Evolutionary conservation across 2,329 filamentous ascomycete species (phyloP).

Genomic region (Alternaria sp.): DNA sequence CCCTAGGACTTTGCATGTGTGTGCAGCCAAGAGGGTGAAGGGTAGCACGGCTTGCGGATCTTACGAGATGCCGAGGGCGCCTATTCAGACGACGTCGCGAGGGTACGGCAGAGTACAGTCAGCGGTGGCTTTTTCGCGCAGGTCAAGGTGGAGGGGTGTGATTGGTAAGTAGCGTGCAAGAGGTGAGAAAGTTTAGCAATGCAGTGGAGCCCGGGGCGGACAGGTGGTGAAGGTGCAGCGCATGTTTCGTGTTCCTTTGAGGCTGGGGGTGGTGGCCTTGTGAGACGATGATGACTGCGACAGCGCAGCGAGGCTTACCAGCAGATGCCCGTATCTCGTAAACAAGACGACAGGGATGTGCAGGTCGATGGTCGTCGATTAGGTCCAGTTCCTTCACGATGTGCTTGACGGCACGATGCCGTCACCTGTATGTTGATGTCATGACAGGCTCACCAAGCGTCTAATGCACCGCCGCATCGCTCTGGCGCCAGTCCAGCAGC

Average conservation of each 20-base stretch:
- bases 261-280: slow-evolving; percentile 14
- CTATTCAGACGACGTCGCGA: slow-evolving; percentile 22
- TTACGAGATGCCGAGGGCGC: slow-evolving; percentile 33
- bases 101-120: slow-evolving; percentile 13
- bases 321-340: slow-evolving; percentile 12
- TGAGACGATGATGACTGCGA: not conserved
- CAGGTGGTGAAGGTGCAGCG: not conserved
- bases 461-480: slow-evolving; percentile 29
- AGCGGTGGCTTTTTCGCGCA: slow-evolving; percentile 8
- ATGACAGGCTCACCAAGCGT: slow-evolving; percentile 18
- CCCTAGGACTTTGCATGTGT: too few relatives aligned
- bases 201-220: not conserved
- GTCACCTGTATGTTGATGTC: slow-evolving; percentile 33
- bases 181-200: slow-evolving; percentile 7
- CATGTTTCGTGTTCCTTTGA: slow-evolving; percentile 26
- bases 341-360: slow-evolving; percentile 1
- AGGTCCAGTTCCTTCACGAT: not conserved
- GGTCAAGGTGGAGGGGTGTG: slow-evolving; percentile 2
- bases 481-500: slow-evolving; percentile 6
- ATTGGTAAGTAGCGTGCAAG: slow-evolving; percentile 11
- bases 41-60: slow-evolving; percentile 24
- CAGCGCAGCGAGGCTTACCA: slow-evolving; percentile 6
- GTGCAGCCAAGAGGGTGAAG: too few relatives aligned
- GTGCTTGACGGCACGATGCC: slow-evolving; percentile 12
- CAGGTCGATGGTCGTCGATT: slow-evolving; percentile 1